phyloP scores from a whole-genome alignment of 768 basidiomycete genomes.

The Rhizopogon vinicolor region DNA sequence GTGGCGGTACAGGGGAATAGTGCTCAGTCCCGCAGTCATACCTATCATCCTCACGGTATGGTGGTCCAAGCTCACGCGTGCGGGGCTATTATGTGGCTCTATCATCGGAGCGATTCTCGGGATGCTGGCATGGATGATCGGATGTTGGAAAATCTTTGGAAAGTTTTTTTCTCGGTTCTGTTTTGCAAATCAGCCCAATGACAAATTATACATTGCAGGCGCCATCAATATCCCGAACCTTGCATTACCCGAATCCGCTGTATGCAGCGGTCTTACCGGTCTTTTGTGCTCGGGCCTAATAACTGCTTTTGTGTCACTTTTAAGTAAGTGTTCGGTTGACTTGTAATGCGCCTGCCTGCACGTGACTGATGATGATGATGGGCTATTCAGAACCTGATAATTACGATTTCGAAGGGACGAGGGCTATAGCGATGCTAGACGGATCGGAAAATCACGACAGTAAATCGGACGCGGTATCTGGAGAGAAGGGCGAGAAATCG shows the following conservation, averaged over 20 bases:
- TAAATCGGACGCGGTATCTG: not conserved
- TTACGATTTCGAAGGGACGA: slow-evolving; percentile 30
- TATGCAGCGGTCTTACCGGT: slow-evolving; percentile 29
- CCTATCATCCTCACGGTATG: slow-evolving; percentile 33
- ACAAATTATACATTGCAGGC: slow-evolving; percentile 11
- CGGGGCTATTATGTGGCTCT: slow-evolving; percentile 27
- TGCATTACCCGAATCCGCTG: slow-evolving; percentile 29
- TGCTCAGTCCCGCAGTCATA: slow-evolving; percentile 31
- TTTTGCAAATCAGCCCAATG: not conserved
- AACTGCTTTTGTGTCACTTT: slow-evolving; percentile 25
- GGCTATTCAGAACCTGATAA: slow-evolving; percentile 21
- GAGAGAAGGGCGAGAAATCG: slow-evolving; percentile 7
- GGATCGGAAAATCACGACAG: not conserved
- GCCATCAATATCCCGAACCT: slow-evolving; percentile 29
- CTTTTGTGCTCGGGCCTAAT: slow-evolving; percentile 26
- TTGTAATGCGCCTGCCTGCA: not conserved
- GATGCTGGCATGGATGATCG: slow-evolving; percentile 34
- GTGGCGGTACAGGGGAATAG: slow-evolving; percentile 23
- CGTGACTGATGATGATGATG: not conserved
- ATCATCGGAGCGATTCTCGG: slow-evolving; percentile 29
- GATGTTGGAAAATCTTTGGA: slow-evolving; percentile 33
- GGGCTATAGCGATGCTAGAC: slow-evolving; percentile 26
- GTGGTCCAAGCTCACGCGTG: slow-evolving; percentile 29
- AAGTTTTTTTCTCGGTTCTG: not conserved
- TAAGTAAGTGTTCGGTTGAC: slow-evolving; percentile 20